Conservation (phyloP, 306 rosid species). For the Prunus kanzakura region DNA sequence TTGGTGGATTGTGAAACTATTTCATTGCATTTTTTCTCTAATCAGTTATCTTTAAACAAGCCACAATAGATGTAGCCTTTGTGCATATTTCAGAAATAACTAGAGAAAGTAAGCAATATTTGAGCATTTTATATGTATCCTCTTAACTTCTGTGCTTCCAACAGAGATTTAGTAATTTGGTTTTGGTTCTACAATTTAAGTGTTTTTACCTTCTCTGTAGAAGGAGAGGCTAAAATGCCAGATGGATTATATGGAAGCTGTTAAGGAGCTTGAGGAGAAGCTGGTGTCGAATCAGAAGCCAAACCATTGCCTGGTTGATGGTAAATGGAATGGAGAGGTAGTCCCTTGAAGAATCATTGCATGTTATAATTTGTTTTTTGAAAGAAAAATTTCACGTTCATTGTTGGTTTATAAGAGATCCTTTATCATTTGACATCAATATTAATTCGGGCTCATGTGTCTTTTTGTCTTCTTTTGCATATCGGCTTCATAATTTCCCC, state of each 20-base stretch:
- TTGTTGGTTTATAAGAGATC: conserved; percentile 1
- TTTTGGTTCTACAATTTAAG: conserved; percentile 11
- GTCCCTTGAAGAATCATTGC: conserved; percentile 20
- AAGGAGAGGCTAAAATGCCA: conserved; percentile 88
- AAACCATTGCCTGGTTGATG: conserved; percentile 35
- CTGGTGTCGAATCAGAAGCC: conserved; percentile 71
- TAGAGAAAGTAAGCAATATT: neutral
- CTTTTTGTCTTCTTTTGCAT: neutral
- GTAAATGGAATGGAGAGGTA: conserved; percentile 58
- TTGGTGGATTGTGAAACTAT: neutral
- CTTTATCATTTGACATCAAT: neutral
- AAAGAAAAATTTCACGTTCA: conserved; percentile 1
- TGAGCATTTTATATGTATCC: neutral
- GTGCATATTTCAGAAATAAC: neutral
- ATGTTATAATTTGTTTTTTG: conserved; percentile 7
- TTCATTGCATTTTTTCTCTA: neutral
- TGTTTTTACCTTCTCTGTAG: conserved; percentile 40
- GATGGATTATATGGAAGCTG: conserved; percentile 94
- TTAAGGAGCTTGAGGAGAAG: conserved; percentile 93
- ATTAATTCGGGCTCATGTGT: neutral
- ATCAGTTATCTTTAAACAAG: neutral
- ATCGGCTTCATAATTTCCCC: neutral
- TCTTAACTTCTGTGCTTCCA: neutral
- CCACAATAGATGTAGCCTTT: neutral
- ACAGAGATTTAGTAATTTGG: neutral